These are phyloP conservation scores for Nigrograna mackinnonii DNA, from an alignment of 2,329 filamentous ascomycete genomes.

Conservation along the genomic window DNA sequence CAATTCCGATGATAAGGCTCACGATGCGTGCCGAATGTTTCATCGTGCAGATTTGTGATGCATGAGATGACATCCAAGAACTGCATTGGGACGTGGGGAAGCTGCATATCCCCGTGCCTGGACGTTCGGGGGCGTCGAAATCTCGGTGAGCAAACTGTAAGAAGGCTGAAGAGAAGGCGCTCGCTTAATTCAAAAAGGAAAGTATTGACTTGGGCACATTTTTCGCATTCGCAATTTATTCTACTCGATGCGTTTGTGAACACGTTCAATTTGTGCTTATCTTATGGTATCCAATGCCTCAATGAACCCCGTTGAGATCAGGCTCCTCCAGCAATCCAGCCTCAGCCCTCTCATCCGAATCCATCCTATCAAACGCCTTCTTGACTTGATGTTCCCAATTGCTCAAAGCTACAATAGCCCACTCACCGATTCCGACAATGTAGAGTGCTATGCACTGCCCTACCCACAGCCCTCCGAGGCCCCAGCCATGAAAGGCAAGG, in stretches of 20 bases:
- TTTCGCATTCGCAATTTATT: too few relatives aligned
- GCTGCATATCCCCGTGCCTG: slow-evolving; percentile 4
- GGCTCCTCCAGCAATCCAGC: too few relatives aligned
- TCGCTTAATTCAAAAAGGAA: too few relatives aligned
- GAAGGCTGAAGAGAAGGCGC: too few relatives aligned
- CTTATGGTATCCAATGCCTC: too few relatives aligned
- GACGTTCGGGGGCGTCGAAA: slow-evolving; percentile 4
- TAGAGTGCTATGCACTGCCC: slow-evolving; percentile 76
- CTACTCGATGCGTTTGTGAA: too few relatives aligned
- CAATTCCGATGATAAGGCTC: slow-evolving; percentile 10
- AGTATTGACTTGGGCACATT: too few relatives aligned
- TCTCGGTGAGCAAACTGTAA: slow-evolving; percentile 9
- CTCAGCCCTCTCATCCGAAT: slow-evolving; percentile 52
- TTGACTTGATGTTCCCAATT: slow-evolving; percentile 76
- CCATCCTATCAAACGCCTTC: slow-evolving; percentile 72
- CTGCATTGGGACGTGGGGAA: slow-evolving; percentile 16
- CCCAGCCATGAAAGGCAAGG: slow-evolving; percentile 86
- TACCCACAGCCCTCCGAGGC: slow-evolving; percentile 77
- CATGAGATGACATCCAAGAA: slow-evolving; percentile 6
- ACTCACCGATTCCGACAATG: slow-evolving; percentile 76
- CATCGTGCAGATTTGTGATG: slow-evolving; percentile 4
- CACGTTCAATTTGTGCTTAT: too few relatives aligned
- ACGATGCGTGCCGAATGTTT: slow-evolving; percentile 1
- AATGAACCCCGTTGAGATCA: too few relatives aligned
- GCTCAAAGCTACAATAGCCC: slow-evolving; percentile 76